Conservation (phyloP, 257 asterid species). For the Voacanga thouarsii region DNA sequence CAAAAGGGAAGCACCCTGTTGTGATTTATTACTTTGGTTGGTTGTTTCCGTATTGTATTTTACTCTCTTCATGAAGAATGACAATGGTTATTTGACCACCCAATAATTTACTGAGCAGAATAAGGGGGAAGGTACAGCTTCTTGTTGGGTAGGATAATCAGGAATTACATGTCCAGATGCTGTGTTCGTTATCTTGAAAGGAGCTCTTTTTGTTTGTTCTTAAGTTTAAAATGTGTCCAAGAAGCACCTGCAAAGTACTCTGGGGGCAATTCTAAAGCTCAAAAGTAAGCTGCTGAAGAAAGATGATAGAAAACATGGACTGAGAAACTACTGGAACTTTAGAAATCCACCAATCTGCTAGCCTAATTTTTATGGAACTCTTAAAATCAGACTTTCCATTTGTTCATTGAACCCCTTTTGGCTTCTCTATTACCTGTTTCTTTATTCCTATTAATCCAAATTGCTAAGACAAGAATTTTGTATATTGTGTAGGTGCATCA, state of each 20-base stretch:
- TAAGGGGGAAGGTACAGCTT: background rate
- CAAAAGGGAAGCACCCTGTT: background rate
- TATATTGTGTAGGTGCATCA: constrained; percentile 66
- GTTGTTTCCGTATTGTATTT: background rate
- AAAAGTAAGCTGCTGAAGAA: background rate
- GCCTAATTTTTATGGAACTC: background rate
- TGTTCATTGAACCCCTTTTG: background rate
- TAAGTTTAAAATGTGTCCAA: no score
- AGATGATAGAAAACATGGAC: background rate
- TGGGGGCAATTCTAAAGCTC: no score
- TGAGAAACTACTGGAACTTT: background rate
- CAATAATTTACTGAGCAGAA: background rate
- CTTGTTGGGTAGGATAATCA: no score
- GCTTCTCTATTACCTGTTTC: background rate
- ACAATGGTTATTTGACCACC: background rate
- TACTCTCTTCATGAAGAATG: background rate
- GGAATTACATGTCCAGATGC: no score
- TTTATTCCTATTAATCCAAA: background rate
- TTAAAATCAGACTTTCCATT: no score
- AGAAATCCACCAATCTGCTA: no score
- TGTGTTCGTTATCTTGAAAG: no score
- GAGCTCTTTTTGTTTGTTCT: no score
- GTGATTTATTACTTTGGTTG: background rate
- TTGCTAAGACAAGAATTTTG: background rate
- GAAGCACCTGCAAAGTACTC: no score